Evolutionary conservation across 2,329 filamentous ascomycete genomes (phyloP), one percentile per base, ranked within the genome.

Genomic region (Blastomyces emzantsi): DNA sequence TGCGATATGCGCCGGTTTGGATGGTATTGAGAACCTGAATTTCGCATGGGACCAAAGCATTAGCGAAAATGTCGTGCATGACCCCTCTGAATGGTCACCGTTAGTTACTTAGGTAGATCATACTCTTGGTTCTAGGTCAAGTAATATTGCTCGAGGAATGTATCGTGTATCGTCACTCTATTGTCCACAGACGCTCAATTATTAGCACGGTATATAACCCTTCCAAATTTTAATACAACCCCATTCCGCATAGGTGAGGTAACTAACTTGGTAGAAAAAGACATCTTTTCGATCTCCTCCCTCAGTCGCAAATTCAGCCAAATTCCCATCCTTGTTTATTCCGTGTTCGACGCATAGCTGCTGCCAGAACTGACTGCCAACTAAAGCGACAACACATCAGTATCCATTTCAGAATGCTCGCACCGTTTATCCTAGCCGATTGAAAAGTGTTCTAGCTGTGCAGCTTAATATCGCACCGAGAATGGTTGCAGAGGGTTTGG

Each of bases 301-400:
- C 77, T 97, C 94, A 60, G 92, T 97, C 73, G 94, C 94, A 80
- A 97, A 97, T 76, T 97, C 92, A 75, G 97, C 92, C 64, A 99
- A 84, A 75, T 97, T 97, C 64, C 94, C 94, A 78, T 97, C 92
- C 75, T 94, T 91, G 73, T 89, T 96, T 80, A 99, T 99, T 66
- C 95, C 94, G 75, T 99, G 94, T 79, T 99, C 94, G 75, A 93
- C 89, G 77, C 94, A 99, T 65, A 97, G 85, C 79, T 97, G 94
- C 77, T 97, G 93, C 94, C 94, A 99, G 80, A 99, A 99, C 75
- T 97, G 91, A 73, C 90, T 93, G 65, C 94, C 94, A 76, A 97
- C 92, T 96, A 72, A 49, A 65, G 33, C 39, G 36, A 62, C 19
- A 60, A 60, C 22, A 41, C 45, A 70, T 80, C 68, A 81, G 76